These are phyloP conservation scores for Dendrobium huoshanense DNA, from an alignment of 106 monocot species.

Conservation along the genomic window DNA sequence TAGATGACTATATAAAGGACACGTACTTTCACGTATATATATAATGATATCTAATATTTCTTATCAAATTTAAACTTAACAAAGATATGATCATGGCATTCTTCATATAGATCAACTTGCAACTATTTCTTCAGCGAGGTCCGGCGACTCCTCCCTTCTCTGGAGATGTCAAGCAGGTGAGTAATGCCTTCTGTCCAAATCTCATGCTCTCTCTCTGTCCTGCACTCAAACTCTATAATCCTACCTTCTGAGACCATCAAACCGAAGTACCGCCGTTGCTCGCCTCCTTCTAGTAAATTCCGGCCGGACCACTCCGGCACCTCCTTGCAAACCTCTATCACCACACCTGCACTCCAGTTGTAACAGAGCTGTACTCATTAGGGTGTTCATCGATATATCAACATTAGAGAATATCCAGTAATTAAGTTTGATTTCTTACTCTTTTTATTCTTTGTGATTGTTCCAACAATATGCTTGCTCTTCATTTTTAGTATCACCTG, in stretches of 20 bases:
- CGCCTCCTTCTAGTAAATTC: slow-evolving; percentile 66
- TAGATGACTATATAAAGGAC: not conserved
- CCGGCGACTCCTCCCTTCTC: slow-evolving; percentile 14
- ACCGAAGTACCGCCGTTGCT: slow-evolving; percentile 76
- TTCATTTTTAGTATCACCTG: slow-evolving; percentile 44
- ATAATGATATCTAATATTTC: not conserved
- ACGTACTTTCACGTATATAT: not conserved
- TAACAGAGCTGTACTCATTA: not conserved
- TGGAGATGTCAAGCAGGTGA: slow-evolving; percentile 44
- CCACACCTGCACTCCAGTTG: slow-evolving; percentile 36
- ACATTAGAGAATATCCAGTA: not conserved
- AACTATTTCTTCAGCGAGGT: not conserved
- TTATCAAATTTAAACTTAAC: not conserved
- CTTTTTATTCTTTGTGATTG: slow-evolving; percentile 92
- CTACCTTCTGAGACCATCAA: slow-evolving; percentile 55
- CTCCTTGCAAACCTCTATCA: slow-evolving; percentile 63
- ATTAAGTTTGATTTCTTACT: slow-evolving; percentile 18
- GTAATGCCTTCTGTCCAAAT: slow-evolving; percentile 81
- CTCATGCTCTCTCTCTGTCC: slow-evolving; percentile 63
- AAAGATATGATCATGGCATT: no score
- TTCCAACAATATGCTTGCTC: slow-evolving; percentile 76
- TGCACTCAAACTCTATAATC: slow-evolving; percentile 84
- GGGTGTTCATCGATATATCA: not conserved
- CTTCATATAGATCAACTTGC: not conserved
- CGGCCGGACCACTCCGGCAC: slow-evolving; percentile 71